These are phyloP conservation scores for Melanogaster broomeanus DNA, from an alignment of 768 basidiomycete species.

Conservation along the genomic window DNA sequence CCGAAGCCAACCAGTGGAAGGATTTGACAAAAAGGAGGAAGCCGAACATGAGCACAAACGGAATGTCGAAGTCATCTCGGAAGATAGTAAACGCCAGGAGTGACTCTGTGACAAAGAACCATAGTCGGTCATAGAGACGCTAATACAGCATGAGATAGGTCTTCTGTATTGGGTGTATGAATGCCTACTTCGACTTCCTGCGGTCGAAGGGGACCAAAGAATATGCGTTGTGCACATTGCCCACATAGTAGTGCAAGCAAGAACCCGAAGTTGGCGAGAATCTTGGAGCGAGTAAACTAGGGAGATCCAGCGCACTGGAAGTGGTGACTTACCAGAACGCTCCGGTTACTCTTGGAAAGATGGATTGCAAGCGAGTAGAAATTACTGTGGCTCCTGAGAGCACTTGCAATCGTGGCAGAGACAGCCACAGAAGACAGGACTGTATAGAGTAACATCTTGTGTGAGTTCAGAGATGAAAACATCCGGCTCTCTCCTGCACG, in stretches of 20 bases:
- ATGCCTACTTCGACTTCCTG: constrained; percentile 86
- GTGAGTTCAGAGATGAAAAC: constrained; percentile 52
- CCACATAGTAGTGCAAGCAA: constrained; percentile 76
- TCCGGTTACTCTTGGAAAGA: constrained; percentile 92
- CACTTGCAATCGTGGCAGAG: constrained; percentile 72
- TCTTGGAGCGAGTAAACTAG: constrained; percentile 44
- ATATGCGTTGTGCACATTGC: constrained; percentile 77
- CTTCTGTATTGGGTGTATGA: neutral
- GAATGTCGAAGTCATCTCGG: constrained; percentile 91
- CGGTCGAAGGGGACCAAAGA: constrained; percentile 87
- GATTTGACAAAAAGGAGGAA: constrained; percentile 93
- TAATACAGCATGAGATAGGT: constrained; percentile 33
- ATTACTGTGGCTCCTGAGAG: constrained; percentile 81
- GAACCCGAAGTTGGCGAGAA: constrained; percentile 88
- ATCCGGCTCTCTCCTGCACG: constrained; percentile 54
- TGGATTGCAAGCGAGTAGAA: constrained; percentile 94
- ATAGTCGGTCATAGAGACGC: constrained; percentile 93
- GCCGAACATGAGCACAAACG: constrained; percentile 93
- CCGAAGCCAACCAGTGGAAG: constrained; percentile 96
- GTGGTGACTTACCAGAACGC: constrained; percentile 69
- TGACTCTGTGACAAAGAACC: constrained; percentile 98
- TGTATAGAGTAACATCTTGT: constrained; percentile 70
- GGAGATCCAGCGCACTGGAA: neutral
- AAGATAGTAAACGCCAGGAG: constrained; percentile 97
- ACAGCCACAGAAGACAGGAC: constrained; percentile 69